Evolutionary conservation across 2,329 filamentous ascomycete species (phyloP).

Genomic region (Zasmidium angulare): DNA sequence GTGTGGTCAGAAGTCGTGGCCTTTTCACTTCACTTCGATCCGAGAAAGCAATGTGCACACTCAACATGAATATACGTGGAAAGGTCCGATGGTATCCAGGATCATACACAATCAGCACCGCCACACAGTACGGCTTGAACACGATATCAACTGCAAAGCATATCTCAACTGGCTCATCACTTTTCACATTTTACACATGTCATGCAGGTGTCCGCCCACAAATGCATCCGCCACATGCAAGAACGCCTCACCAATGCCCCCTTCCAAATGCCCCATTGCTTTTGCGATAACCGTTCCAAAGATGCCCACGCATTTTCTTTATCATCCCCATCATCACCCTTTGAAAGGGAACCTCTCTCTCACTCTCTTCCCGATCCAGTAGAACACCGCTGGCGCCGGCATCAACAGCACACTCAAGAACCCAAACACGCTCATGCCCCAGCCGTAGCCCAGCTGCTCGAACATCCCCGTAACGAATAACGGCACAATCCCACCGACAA

Average conservation of each 20-base stretch:
- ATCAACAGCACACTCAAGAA: constrained; percentile 46
- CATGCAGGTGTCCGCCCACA: not conserved
- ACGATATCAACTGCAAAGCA: not conserved
- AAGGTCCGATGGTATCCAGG: too few species aligned
- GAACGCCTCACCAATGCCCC: not conserved
- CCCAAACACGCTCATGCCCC: constrained; percentile 49
- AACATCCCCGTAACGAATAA: constrained; percentile 45
- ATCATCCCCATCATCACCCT: constrained; percentile 18
- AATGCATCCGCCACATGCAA: not conserved
- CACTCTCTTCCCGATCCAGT: constrained; percentile 45
- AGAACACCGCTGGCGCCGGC: constrained; percentile 51
- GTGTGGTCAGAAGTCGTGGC: too few species aligned
- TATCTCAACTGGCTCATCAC: not conserved
- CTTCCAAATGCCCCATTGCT: not conserved
- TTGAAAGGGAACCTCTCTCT: constrained; percentile 43
- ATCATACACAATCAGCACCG: too few species aligned
- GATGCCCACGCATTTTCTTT: too few species aligned
- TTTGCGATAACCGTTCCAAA: not conserved
- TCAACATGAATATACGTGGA: too few species aligned
- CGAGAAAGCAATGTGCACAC: too few species aligned
- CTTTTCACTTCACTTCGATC: too few species aligned
- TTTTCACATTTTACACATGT: not conserved
- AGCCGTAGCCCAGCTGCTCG: constrained; percentile 47
- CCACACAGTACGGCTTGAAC: too few species aligned
- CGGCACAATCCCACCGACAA: constrained; percentile 49